Evolutionary conservation across 139 green algal species (phyloP).

Genomic region (Chlorella vulgaris): DNA sequence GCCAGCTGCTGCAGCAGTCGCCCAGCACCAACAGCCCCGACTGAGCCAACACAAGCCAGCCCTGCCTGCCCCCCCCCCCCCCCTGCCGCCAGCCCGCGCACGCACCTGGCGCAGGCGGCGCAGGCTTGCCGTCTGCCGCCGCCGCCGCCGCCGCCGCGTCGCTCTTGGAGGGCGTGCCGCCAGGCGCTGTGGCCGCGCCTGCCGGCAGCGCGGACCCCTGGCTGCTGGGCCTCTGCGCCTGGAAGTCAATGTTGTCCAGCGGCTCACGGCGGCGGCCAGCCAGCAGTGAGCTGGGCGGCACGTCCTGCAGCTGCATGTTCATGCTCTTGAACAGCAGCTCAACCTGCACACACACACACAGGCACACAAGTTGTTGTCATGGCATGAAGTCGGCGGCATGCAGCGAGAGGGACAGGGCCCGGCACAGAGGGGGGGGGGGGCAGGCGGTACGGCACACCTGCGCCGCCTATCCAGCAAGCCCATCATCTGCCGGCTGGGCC

Average conservation of each 20-base stretch:
- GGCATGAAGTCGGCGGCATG: constrained; percentile 2
- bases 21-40: no score
- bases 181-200: constrained; percentile 2
- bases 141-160: constrained; percentile 3
- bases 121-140: constrained; percentile 18
- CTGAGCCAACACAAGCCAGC: no score
- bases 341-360: constrained; percentile 11
- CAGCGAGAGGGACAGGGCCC: no score
- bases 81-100: neutral
- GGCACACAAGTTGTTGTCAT: neutral
- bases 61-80: neutral
- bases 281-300: constrained; percentile 45
- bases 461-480: no score
- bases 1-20: neutral
- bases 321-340: constrained; percentile 85
- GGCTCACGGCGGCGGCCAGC: constrained; percentile 37
- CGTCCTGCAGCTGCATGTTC: constrained; percentile 60
- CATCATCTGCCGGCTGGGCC: no score
- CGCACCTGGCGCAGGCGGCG: constrained; percentile 22
- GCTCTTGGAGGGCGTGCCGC: constrained; percentile 25
- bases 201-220: constrained; percentile 25
- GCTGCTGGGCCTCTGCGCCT: constrained; percentile 32
- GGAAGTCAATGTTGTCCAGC: constrained; percentile 63
- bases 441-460: no score
- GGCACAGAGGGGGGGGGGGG: no score